Base-by-base conservation (phyloP, 495 filamentous ascomycete species). In the Annulohypoxylon bovei region DNA sequence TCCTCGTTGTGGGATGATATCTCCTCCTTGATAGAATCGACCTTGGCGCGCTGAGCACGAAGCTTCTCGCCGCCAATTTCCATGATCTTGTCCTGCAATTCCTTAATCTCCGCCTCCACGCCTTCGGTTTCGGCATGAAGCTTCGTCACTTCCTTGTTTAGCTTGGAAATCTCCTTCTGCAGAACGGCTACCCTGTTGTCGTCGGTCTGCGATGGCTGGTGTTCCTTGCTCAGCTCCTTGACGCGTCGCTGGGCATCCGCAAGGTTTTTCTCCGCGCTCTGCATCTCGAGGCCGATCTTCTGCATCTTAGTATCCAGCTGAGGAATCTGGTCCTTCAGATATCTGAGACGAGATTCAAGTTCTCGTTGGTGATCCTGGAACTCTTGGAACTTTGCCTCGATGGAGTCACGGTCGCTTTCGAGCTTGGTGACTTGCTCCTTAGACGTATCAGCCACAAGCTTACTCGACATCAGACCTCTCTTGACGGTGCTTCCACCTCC, bases 61-160 rank as follows among this genome's bases (percentile, higher is more conserved):
- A 99, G 88, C 76, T 92, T 91, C 46, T 98, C 94, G 81, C 95
- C 95, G 65, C 95, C 95, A 59, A 96, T 89, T 79, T 97, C 91
- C 95, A 98, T 98, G 73, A 99, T 98, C 83, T 95, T 96, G 83
- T 92, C 90, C 77, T 98, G 94, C 18, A 99, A 84, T 1, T 81
- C 83, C 79, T 95, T 93, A 70, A 99, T 97, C 77, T 97, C 95
- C 39, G 90, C 88, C 72, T 99, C 96, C 20, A 97, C 89, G 27
- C 89, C 93, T 14, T 90, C 84, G 39, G 92, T 97, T 77, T 98
- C 93, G 20, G 85, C 81, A 58, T 90, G 91, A 8, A 98, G 85
- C 68, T 91, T 92, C 35, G 91, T 88, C 20, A 97, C 87, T 70
- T 98, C 93, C 49, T 89, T 85, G 68, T 93, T 87, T 40, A 97